Conservation (phyloP, 805 yeast species). For the Nakazawaea ambrosiae region DNA sequence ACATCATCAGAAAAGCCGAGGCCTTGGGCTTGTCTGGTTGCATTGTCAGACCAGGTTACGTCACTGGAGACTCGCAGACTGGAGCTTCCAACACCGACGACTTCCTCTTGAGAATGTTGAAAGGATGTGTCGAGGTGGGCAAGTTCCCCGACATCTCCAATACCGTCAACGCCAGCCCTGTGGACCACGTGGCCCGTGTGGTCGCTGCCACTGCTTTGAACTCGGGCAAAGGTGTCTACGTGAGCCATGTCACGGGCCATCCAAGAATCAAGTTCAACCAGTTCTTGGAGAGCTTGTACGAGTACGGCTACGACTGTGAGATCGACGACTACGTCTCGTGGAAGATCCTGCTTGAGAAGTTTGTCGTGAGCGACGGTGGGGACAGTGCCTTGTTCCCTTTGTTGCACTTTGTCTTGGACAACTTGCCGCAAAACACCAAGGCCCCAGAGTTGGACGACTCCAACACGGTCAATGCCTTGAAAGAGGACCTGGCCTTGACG, state of each 20-base stretch:
- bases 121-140: conserved; percentile 89
- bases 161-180: conserved; percentile 94
- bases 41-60: conserved; percentile 93
- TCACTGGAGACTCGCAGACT: conserved; percentile 74
- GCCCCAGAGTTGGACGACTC: conserved; percentile 94
- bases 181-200: conserved; percentile 94
- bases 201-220: conserved; percentile 76
- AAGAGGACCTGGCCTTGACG: conserved; percentile 52
- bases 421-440: conserved; percentile 82
- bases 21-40: conserved; percentile 80
- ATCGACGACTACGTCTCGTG: conserved; percentile 67
- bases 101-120: conserved; percentile 87
- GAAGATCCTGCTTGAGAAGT: conserved; percentile 70
- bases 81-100: conserved; percentile 97
- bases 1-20: conserved; percentile 83
- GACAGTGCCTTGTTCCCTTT: conserved; percentile 91
- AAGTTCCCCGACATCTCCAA: conserved; percentile 79
- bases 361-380: conserved; percentile 63
- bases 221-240: conserved; percentile 42
- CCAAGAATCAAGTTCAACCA: conserved; percentile 82
- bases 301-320: conserved; percentile 67
- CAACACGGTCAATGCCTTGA: conserved; percentile 69
- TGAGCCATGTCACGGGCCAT: conserved; percentile 95
- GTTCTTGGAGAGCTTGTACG: conserved; percentile 56
- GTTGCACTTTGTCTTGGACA: conserved; percentile 88